These are phyloP conservation scores for Macrolepiota dolichaula DNA, from an alignment of 768 basidiomycete genomes.

Conservation along the genomic window DNA sequence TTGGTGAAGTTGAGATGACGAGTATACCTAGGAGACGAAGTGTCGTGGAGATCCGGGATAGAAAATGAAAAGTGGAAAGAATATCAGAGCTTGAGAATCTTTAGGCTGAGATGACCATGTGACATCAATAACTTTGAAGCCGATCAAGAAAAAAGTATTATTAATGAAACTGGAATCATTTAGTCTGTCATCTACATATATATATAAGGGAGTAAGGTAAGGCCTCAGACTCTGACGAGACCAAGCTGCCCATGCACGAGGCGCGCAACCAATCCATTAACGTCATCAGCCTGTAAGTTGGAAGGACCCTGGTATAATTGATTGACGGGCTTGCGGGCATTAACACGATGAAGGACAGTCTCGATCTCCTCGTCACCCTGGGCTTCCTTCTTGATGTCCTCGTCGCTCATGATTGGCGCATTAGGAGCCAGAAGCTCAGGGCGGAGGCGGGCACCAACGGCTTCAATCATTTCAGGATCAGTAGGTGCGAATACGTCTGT, in stretches of 20 bases:
- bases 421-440: conserved; percentile 19
- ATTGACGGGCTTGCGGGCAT: conserved; percentile 18
- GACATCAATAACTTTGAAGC: too few relatives aligned
- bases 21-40: too few relatives aligned
- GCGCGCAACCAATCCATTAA: conserved; percentile 15
- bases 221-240: conserved; percentile 10
- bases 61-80: too few relatives aligned
- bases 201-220: too few relatives aligned
- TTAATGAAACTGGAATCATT: too few relatives aligned
- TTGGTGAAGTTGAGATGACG: too few relatives aligned
- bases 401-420: conserved; percentile 19
- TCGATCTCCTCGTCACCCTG: conserved; percentile 17
- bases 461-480: conserved; percentile 22
- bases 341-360: conserved; percentile 14
- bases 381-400: conserved; percentile 17
- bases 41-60: too few relatives aligned
- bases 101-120: too few relatives aligned
- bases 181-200: too few relatives aligned
- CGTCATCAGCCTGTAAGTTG: conserved; percentile 13
- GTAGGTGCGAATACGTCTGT: conserved; percentile 24
- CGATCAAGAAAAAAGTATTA: too few relatives aligned
- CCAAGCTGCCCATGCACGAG: conserved; percentile 16
- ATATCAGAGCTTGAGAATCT: too few relatives aligned
- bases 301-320: conserved; percentile 15
- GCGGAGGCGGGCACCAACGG: conserved; percentile 22